Conservation (phyloP, 345 rosid genomes). For the Toxicodendron radicans region DNA sequence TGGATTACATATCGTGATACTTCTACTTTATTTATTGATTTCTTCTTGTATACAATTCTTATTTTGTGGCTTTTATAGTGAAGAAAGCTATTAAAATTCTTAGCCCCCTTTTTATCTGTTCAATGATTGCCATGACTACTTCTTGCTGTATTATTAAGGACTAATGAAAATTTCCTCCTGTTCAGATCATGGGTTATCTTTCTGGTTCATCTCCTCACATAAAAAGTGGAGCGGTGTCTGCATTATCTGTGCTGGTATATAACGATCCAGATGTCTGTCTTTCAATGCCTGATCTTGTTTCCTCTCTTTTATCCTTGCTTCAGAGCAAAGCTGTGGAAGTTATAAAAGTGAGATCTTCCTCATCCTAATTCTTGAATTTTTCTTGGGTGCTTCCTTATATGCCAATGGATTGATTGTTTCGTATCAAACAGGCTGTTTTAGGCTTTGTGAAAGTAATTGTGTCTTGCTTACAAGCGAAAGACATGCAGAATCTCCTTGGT, state of each 20-base stretch:
- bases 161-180: constrained; percentile 13
- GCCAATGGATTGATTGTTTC: constrained; percentile 14
- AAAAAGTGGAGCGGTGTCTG: constrained; percentile 94
- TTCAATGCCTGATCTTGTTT: constrained; percentile 65
- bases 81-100: neutral
- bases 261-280: constrained; percentile 61
- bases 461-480: constrained; percentile 64
- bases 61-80: neutral
- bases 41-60: neutral
- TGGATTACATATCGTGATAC: neutral
- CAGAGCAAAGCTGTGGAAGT: constrained; percentile 79
- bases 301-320: constrained; percentile 77
- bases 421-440: constrained; percentile 65
- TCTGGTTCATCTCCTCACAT: constrained; percentile 91
- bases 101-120: neutral
- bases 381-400: neutral
- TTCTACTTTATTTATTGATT: neutral
- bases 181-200: constrained; percentile 86
- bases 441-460: constrained; percentile 89
- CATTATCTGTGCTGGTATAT: constrained; percentile 74
- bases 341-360: constrained; percentile 53
- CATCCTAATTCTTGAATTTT: neutral
- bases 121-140: neutral
- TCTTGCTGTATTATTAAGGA: constrained; percentile 10
- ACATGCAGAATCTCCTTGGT: constrained; percentile 57